Evolutionary conservation across 805 yeast species (phyloP), one percentile per base, ranked within the genome.

Genomic region (Cephaloascus fragrans): DNA sequence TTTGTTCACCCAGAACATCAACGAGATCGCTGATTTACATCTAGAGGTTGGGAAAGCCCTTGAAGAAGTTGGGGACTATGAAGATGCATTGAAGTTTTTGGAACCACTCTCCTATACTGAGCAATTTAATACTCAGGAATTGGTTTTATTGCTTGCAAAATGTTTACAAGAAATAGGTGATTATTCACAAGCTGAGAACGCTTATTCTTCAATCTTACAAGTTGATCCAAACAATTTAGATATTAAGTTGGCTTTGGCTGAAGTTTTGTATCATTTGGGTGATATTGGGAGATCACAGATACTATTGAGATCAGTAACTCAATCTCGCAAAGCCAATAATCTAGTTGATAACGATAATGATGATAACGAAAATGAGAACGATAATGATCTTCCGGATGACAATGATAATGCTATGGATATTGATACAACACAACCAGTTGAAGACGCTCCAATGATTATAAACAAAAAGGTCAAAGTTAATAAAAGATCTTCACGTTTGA

Each of bases 111-210:
- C 80, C 4, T 62, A 67, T 28, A 55, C 73, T n/a, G 77, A 70
- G 10, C 80, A 73, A 17, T 71, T 65, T 40, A 65, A 65, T 36
- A 71, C 70, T 4, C 50, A 68, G 1, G 83, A 80, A 12, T 56
- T 80, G 44, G 64, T 73, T 2, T 56, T 65, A 19, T 72, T 84
- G 2, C 64, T 88, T 42, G 96, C 87, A 4, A 80, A 75, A 50
- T 89, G 97, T 59, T 76, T 73, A 42, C 68, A 80, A 45, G 93
- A 84, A 51, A 67, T 79, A 0, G 88, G 81, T 17, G 80, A 83
- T 39, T 84, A 74, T 47, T 67, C 61, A 19, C 71, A 73, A 37
- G 94, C 95, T 0, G 75, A 71, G 47, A 64, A 62, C 23, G 77
- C 79, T 2, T 83, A 76, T 51, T 61, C 62, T 36, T 59, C 71